Conservation (phyloP, 1,284 basidiomycete species). For the Papiliotrema terrestris region DNA sequence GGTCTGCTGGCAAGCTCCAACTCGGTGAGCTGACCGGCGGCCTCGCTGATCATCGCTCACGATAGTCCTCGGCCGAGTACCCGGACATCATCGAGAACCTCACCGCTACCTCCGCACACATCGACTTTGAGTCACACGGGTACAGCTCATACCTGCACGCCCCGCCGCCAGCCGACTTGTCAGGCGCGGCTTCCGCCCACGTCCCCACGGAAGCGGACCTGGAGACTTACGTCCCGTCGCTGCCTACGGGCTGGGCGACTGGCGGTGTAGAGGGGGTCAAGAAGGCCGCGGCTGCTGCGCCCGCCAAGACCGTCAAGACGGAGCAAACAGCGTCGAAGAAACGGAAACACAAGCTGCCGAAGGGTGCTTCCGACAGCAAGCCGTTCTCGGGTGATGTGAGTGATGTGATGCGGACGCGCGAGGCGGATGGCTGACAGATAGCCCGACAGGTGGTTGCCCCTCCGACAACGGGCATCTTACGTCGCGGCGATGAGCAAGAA, state of each 20-base stretch:
- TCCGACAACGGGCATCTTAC: conserved; percentile 40
- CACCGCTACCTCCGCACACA: conserved; percentile 68
- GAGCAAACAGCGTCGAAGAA: conserved; percentile 20
- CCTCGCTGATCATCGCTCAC: background rate
- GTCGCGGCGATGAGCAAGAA: conserved; percentile 29
- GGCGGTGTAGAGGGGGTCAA: conserved; percentile 16
- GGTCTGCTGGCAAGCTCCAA: conserved; percentile 70
- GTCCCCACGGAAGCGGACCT: conserved; percentile 31
- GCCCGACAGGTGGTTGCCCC: conserved; percentile 49
- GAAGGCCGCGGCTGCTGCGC: conserved; percentile 12
- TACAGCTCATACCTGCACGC: conserved; percentile 55
- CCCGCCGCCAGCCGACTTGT: conserved; percentile 13
- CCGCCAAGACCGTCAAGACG: conserved; percentile 7
- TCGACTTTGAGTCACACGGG: conserved; percentile 70
- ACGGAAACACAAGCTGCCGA: conserved; percentile 43
- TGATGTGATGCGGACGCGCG: conserved; percentile 4
- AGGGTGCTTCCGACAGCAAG: conserved; percentile 37
- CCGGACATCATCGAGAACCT: conserved; percentile 80
- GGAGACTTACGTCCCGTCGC: conserved; percentile 35
- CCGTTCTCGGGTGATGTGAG: conserved; percentile 44
- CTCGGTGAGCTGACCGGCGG: conserved; percentile 52
- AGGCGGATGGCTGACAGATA: conserved; percentile 8
- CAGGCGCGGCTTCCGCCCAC: conserved; percentile 7
- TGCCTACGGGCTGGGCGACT: conserved; percentile 40
- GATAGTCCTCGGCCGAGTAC: conserved; percentile 75